Evolutionary conservation across 2,329 filamentous ascomycete species (phyloP).

Genomic region (Hypomyces rosellus): DNA sequence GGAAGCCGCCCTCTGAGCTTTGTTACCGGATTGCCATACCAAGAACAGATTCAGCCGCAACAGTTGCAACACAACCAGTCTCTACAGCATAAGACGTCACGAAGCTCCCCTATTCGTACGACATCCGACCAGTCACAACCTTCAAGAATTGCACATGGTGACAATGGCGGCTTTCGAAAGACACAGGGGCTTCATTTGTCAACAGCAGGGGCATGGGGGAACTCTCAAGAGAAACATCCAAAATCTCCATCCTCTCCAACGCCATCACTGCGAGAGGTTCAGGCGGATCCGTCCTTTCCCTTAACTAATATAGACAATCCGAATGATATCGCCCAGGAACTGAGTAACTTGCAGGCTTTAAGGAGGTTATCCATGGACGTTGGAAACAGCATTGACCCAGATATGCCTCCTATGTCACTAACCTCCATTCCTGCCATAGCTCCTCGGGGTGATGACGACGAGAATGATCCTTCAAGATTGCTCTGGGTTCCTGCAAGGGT

Average conservation of each 20-base stretch:
- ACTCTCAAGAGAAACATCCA: constrained; percentile 35
- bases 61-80: neutral
- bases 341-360: constrained; percentile 86
- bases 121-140: constrained; percentile 32
- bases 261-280: constrained; percentile 47
- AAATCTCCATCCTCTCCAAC: constrained; percentile 46
- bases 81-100: constrained; percentile 28
- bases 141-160: constrained; percentile 14
- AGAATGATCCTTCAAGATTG: constrained; percentile 79
- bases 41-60: constrained; percentile 37
- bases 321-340: constrained; percentile 81
- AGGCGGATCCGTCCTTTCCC: constrained; percentile 65
- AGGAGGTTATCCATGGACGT: constrained; percentile 95
- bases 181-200: constrained; percentile 36
- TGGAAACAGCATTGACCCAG: constrained; percentile 62
- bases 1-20: constrained; percentile 66
- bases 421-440: constrained; percentile 68
- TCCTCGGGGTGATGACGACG: constrained; percentile 67
- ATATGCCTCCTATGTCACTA: constrained; percentile 63
- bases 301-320: constrained; percentile 87
- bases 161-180: constrained; percentile 33
- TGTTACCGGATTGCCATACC: constrained; percentile 50
- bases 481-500: constrained; percentile 95
- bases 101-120: constrained; percentile 38
- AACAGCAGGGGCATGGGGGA: constrained; percentile 34